Evolutionary conservation across 495 filamentous ascomycete species (phyloP), one percentile per base, ranked within the genome.

Genomic region (Talaromyces ruber): DNA sequence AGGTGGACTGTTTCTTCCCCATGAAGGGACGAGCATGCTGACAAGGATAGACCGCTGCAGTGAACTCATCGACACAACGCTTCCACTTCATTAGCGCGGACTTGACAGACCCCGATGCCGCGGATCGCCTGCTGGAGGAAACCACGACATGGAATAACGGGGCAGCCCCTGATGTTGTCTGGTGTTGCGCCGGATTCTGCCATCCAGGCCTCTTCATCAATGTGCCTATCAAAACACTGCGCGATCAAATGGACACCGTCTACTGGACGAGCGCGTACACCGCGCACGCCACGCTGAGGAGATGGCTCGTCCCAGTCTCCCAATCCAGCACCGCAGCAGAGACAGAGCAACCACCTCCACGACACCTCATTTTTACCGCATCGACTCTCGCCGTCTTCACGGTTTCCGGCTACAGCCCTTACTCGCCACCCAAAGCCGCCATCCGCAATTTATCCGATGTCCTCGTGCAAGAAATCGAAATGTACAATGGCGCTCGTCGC

Each of bases 211-310:
- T 93, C 67, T 98, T 95, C 79, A 70, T 90, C 63, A 90, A 96
- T 62, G 82, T 82, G 16, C 74, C 83, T 24, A 68, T 88, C n/a
- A 70, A 84, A 24, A 79, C 78, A 12, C 74, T 93, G 61, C 82
- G 86, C 24, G 74, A 82, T 66, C 92, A 96, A 74, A 96, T 97
- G 86, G 88, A 92, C 70, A 85, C 89, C 47, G 94, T 98, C 70
- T 98, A 92, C 77, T 95, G 89, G 81, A 88, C 92, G 37, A 84
- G 84, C n/a, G 88, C 88, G 47, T 91, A 96, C 70, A 89, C 93
- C 67, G 89, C 93, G 45, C 91, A 95, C 70, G 81, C 84, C 22
- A 74, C 73, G 25, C 67, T 83, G 37, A 73, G 70, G 50, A 72
- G 72, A 60, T 84, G 82, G 82, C 73, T 84, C 24, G 68, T 70